Conservation (phyloP, 148 eudicot genomes). For the Fagopyrum homotropicum region DNA sequence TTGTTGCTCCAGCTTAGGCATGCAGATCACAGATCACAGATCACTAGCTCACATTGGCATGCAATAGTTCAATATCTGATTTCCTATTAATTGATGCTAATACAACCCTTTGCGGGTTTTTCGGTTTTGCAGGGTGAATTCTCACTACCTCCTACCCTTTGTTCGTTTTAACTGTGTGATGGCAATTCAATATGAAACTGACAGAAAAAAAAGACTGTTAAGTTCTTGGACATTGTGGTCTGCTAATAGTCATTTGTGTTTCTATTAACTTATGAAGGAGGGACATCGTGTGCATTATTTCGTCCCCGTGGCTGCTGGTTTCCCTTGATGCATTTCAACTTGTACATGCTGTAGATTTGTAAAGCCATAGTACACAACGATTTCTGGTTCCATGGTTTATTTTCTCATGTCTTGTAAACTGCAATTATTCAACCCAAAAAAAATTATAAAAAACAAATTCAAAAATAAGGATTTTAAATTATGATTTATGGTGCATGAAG, state of each 20-base stretch:
- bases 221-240: background rate
- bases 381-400: background rate
- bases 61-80: background rate
- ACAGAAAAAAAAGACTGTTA: constrained; percentile 16
- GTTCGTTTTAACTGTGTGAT: background rate
- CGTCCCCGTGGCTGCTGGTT: constrained; percentile 17
- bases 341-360: constrained; percentile 64
- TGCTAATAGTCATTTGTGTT: background rate
- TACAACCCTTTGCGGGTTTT: too few relatives aligned
- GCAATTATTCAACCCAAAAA: background rate
- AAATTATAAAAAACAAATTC: background rate
- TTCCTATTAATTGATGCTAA: background rate
- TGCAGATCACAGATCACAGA: too few relatives aligned
- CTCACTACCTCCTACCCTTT: background rate
- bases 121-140: background rate
- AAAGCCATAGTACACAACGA: constrained; percentile 22
- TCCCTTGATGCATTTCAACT: constrained; percentile 36
- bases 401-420: background rate
- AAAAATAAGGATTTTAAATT: background rate
- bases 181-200: constrained; percentile 10
- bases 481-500: background rate
- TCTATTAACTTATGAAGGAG: background rate
- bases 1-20: too few relatives aligned
- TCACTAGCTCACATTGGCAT: background rate
- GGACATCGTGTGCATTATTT: background rate